Conservation (phyloP, 2,329 filamentous ascomycete genomes). For the Diplodia intermedia region DNA sequence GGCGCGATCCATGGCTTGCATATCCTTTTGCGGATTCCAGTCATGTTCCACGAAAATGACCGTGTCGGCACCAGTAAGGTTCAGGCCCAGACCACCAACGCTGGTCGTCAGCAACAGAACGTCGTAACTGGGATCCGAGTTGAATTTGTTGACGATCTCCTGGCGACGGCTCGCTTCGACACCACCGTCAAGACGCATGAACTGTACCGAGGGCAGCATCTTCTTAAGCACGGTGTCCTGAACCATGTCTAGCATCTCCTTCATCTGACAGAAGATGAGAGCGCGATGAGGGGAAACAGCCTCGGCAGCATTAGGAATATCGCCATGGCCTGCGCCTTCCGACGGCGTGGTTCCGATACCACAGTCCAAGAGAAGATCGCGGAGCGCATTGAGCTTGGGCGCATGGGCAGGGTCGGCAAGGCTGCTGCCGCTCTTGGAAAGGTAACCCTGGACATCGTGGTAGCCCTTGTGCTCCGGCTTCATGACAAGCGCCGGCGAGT, state of each 20-base stretch:
- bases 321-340: constrained; percentile 52
- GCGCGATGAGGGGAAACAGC: constrained; percentile 96
- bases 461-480: constrained; percentile 93
- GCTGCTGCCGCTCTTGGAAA: constrained; percentile 78
- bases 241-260: constrained; percentile 99
- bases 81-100: constrained; percentile 91
- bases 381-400: constrained; percentile 87
- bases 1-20: constrained; percentile 98
- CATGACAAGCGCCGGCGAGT: constrained; percentile 94
- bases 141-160: constrained; percentile 98
- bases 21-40: constrained; percentile 98
- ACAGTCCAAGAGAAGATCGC: constrained; percentile 95
- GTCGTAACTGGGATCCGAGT: constrained; percentile 95
- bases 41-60: constrained; percentile 99
- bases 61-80: constrained; percentile 94
- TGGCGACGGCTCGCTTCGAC: constrained; percentile 94
- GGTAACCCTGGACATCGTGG: constrained; percentile 80
- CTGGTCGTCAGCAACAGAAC: constrained; percentile 92
- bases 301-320: constrained; percentile 65
- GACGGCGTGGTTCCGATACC: constrained; percentile 76
- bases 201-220: constrained; percentile 91
- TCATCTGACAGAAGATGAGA: constrained; percentile 98
- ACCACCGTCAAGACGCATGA: constrained; percentile 88
- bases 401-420: constrained; percentile 87
- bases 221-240: constrained; percentile 90